Evolutionary conservation across 495 filamentous ascomycete genomes (phyloP), one percentile per base, ranked within the genome.

Genomic region (Neurospora terricola): DNA sequence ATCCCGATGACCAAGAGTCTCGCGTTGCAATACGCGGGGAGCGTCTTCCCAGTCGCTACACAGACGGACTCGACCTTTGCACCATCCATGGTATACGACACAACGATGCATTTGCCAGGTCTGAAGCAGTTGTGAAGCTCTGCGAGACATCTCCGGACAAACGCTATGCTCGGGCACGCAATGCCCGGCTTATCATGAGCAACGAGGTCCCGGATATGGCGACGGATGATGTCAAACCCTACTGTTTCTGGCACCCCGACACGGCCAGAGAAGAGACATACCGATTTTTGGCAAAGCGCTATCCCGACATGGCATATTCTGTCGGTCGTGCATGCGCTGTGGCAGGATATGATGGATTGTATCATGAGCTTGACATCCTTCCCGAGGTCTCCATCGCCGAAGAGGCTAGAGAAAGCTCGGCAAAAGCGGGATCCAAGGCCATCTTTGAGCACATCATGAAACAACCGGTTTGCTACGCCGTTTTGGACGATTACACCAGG

Each of bases 211-310:
- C 82, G 27, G 74, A 78, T 70, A 78, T 83, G 71, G 43, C 73
- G 36, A 18, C 27, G 14, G 45, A 78, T 23, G 76, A 77, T n/a
- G 72, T 75, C 16, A 59, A 78, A 27, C 82, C 83, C 39, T 86
- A 86, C 77, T 84, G 82, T 71, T 81, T 86, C 30, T 85, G 83
- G 83, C 71, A 84, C 74, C 82, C 83, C 12, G 77, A 82, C 0
- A 39, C 77, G 18, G 77, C 82, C 43, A 71, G 38, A 4, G 82
- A 84, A 73, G 74, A 78, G 37, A 84, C 83, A 2, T 80, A 79
- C 54, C 76, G 79, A 10, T 43, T 43, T 36, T 70, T 82, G 34
- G 74, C 39, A n/a, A 66, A 42, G 7, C 72, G 72, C 5, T 75
- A 73, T 68, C 76, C 76, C 10, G 43, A 70, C 14, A 62, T 77